A percentile compares a stretch with the other conserved stretches of the same genome.
These are phyloP conservation scores for Datisca glomerata DNA, from an alignment of 306 rosid genomes.

Conservation along the genomic window DNA sequence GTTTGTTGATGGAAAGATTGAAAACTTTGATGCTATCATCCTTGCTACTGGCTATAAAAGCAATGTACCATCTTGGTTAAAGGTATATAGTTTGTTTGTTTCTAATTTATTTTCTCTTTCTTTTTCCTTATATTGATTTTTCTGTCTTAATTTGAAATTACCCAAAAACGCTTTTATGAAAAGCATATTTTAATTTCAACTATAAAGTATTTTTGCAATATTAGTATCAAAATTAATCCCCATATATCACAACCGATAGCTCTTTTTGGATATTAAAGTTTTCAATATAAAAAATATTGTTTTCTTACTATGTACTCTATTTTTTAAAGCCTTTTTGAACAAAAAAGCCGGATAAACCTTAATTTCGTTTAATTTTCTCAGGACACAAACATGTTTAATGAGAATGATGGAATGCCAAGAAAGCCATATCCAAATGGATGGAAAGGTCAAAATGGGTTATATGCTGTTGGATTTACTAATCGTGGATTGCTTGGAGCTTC, in stretches of 20 bases:
- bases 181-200: no score
- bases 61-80: slow-evolving; percentile 18
- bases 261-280: no score
- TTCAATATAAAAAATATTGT: no score
- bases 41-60: slow-evolving; percentile 18
- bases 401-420: slow-evolving; percentile 14
- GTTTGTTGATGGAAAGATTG: slow-evolving; percentile 8
- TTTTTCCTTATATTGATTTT: not conserved
- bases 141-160: no score
- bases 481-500: slow-evolving; percentile 13
- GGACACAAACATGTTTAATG: slow-evolving; percentile 6
- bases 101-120: not conserved
- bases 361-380: not conserved
- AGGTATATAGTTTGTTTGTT: not conserved
- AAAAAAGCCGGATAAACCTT: no score
- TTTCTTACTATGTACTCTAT: not conserved
- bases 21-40: slow-evolving; percentile 10
- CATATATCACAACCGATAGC: no score
- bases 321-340: not conserved
- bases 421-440: slow-evolving; percentile 15
- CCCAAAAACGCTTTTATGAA: no score
- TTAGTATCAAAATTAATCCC: no score
- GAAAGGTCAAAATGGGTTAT: slow-evolving; percentile 13
- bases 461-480: slow-evolving; percentile 16
- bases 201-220: no score